Percentiles rank a stretch among this genome's conserved stretches.
Conservation (phyloP, 179 eudicot species). For the Amaranthus tricolor region DNA sequence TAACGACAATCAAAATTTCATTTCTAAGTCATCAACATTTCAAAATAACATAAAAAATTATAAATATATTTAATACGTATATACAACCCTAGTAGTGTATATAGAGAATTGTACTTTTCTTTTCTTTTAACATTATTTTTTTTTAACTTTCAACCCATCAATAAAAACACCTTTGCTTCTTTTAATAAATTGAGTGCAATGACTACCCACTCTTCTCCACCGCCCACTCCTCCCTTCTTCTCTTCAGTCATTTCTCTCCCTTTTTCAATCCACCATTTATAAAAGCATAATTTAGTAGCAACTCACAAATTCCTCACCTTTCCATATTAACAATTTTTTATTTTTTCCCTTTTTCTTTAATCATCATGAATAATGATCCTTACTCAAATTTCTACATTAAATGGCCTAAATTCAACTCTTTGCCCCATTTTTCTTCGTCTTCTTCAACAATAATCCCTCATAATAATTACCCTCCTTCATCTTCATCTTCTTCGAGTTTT, state of each 20-base stretch:
- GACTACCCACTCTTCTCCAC: slow-evolving; percentile 30
- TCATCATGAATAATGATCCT: slow-evolving; percentile 30
- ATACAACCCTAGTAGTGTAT: too few relatives aligned
- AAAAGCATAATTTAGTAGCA: slow-evolving; percentile 23
- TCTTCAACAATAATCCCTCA: slow-evolving; percentile 1
- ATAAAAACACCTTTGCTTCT: slow-evolving; percentile 33
- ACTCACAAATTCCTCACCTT: slow-evolving; percentile 8
- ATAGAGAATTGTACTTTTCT: neutral
- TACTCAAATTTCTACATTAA: slow-evolving; percentile 35
- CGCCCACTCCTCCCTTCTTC: slow-evolving; percentile 22
- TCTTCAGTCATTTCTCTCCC: slow-evolving; percentile 8
- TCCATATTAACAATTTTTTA: neutral
- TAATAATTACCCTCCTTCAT: neutral
- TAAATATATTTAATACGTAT: too few relatives aligned
- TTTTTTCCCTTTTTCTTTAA: neutral
- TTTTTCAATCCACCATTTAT: slow-evolving; percentile 20
- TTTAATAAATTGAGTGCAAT: slow-evolving; percentile 38
- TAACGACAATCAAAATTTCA: too few relatives aligned
- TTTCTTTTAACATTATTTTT: neutral
- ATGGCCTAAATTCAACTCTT: slow-evolving; percentile 33
- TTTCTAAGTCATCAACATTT: too few relatives aligned
- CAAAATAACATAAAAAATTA: too few relatives aligned
- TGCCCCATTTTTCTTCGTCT: slow-evolving; percentile 7
- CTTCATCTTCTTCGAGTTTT: slow-evolving; percentile 10
- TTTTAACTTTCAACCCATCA: slow-evolving; percentile 1